phyloP scores from a whole-genome alignment of 2,329 filamentous ascomycete species.

The Fusarium tricinctum region DNA sequence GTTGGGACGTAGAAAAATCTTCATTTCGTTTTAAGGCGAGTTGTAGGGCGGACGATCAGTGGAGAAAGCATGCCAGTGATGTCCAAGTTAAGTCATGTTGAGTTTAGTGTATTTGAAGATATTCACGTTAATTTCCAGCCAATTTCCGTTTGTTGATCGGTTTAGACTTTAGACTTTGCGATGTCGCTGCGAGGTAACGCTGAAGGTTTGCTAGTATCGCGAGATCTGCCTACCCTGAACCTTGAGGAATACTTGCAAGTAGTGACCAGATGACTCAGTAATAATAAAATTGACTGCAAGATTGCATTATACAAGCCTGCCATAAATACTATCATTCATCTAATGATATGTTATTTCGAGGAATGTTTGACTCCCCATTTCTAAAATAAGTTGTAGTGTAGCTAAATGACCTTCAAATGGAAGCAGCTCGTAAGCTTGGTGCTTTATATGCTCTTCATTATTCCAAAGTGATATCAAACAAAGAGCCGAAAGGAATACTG shows the following conservation, averaged over 20 bases:
- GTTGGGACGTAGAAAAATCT: not conserved
- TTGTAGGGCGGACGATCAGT: slow-evolving; percentile 19
- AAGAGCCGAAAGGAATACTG: no score
- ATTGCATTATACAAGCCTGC: no score
- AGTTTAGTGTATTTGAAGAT: slow-evolving; percentile 4
- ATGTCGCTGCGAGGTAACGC: not conserved
- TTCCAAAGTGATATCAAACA: no score
- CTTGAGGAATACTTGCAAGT: fast-evolving
- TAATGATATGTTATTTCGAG: no score
- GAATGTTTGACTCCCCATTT: no score
- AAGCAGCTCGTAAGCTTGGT: no score
- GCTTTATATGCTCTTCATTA: no score
- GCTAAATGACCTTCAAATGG: no score
- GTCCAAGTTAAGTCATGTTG: not conserved
- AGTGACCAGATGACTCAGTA: not conserved
- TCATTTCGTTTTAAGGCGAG: not conserved
- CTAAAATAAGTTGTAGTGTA: no score
- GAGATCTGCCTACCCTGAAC: not conserved
- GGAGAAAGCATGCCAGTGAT: not conserved
- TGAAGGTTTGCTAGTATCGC: not conserved
- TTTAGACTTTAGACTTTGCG: slow-evolving; percentile 2
- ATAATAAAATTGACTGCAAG: no score
- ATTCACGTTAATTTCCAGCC: slow-evolving; percentile 6
- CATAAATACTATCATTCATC: no score
- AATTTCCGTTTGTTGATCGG: slow-evolving; percentile 15